A percentile compares a stretch with the other conserved stretches of the same genome.
phyloP scores from a whole-genome alignment of 345 rosid genomes.

The thale cress (Arabidopsis thaliana) region DNA sequence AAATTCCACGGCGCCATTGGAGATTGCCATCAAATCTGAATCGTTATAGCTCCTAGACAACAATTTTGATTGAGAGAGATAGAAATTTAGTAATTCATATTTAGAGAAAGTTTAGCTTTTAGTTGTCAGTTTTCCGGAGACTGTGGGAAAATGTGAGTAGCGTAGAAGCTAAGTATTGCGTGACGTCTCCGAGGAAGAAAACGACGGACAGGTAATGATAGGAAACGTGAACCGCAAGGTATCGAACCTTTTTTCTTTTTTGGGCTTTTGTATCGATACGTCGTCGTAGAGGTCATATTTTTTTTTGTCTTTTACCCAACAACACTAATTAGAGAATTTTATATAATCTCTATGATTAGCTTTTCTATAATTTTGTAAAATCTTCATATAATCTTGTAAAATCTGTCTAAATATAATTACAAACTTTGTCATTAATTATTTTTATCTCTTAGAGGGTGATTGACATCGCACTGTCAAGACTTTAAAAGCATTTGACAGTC shows the following conservation, averaged over 20 bases:
- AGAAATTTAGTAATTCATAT: background rate
- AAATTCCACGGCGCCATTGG: conserved; percentile 26
- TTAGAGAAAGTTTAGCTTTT: background rate
- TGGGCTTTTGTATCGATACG: background rate
- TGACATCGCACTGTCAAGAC: too few relatives aligned
- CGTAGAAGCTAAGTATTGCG: conserved; percentile 33
- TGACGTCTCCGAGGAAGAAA: conserved; percentile 26
- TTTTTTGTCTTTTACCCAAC: background rate
- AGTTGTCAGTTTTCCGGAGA: background rate
- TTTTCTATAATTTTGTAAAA: too few relatives aligned
- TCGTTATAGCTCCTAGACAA: background rate
- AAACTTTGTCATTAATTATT: too few relatives aligned
- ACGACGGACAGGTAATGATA: conserved; percentile 14
- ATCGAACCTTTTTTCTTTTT: background rate
- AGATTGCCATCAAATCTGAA: conserved; percentile 30
- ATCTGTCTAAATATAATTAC: too few relatives aligned
- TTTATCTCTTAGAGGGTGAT: too few relatives aligned
- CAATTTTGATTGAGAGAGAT: background rate
- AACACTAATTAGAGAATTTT: too few relatives aligned
- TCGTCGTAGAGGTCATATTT: background rate
- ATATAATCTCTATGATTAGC: too few relatives aligned
- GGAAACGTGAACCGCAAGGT: background rate
- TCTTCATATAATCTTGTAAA: too few relatives aligned
- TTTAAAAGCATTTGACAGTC: too few relatives aligned
- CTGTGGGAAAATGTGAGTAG: conserved; percentile 18